Percentiles rank a stretch among this genome's conserved stretches.
These are phyloP conservation scores for Aspergillus coremiiformis DNA, from an alignment of 495 filamentous ascomycete genomes.

Conservation along the genomic window DNA sequence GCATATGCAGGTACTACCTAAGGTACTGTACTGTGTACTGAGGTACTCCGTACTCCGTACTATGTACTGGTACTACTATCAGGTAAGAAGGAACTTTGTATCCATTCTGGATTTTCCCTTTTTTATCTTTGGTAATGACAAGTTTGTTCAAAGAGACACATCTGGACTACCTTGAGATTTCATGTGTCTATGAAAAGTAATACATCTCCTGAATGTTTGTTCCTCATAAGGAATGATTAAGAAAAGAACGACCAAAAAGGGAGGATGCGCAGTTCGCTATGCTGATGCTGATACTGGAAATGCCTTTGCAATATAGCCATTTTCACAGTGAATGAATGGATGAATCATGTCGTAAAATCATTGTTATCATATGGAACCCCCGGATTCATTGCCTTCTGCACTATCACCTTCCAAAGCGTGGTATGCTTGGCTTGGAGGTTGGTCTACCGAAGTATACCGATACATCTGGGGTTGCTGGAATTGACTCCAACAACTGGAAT, in stretches of 20 bases:
- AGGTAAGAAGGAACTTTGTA: no score
- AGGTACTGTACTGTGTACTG: no score
- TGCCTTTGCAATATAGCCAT: not conserved
- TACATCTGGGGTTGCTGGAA: conserved; percentile 50
- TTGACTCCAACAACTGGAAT: conserved; percentile 60
- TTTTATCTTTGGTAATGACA: not conserved
- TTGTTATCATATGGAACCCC: conserved; percentile 8
- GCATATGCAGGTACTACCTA: not conserved
- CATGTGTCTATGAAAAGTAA: not conserved
- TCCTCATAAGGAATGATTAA: not conserved
- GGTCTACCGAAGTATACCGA: conserved; percentile 32
- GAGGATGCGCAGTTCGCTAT: not conserved
- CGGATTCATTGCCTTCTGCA: conserved; percentile 15
- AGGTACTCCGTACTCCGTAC: no score
- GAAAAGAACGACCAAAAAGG: not conserved
- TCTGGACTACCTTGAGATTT: not conserved
- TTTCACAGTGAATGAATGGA: not conserved
- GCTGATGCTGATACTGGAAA: not conserved
- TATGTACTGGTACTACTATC: no score
- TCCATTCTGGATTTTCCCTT: not conserved
- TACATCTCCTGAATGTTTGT: not conserved
- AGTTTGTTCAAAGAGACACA: no score
- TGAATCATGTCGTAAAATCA: conserved; percentile 7
- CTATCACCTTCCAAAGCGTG: conserved; percentile 19
- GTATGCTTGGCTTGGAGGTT: conserved; percentile 17